These are phyloP conservation scores for Globisporangium lucens DNA, from an alignment of 352 stramenopile genomes.

Conservation along the genomic window DNA sequence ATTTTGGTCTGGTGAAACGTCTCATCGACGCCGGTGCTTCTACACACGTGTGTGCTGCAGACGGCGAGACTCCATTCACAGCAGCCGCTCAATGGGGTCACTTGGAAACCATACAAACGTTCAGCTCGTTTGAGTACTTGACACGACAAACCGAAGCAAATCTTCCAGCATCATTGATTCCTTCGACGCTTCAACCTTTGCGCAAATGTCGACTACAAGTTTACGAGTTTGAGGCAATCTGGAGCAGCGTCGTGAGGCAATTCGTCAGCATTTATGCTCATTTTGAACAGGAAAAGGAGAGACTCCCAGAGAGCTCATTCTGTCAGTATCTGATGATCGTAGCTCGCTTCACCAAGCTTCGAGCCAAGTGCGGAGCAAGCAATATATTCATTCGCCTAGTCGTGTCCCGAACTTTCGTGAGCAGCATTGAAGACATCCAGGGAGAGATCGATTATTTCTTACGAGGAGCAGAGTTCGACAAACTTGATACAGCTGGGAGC, in stretches of 20 bases:
- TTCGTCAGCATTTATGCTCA: not conserved
- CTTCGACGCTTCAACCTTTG: not conserved
- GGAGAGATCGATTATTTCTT: not conserved
- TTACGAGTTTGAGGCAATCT: not conserved
- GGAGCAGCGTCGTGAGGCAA: not conserved
- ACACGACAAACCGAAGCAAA: not conserved
- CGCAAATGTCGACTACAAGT: too few relatives aligned
- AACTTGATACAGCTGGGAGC: too few relatives aligned
- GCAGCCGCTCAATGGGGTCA: not conserved
- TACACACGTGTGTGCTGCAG: too few relatives aligned
- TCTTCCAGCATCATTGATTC: not conserved
- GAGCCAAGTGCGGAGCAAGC: not conserved
- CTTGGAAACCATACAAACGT: not conserved
- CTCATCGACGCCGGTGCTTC: too few relatives aligned
- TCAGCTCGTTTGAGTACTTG: not conserved
- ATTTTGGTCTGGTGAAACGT: too few relatives aligned
- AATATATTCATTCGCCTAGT: constrained; percentile 1
- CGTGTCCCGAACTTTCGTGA: not conserved
- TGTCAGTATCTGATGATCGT: not conserved
- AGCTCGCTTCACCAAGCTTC: not conserved
- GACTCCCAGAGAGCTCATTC: not conserved
- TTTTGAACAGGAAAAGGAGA: not conserved
- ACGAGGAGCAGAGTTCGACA: not conserved
- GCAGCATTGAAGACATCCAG: not conserved
- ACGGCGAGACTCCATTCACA: too few relatives aligned